These are phyloP conservation scores for Apiospora koreana DNA, from an alignment of 2,329 filamentous ascomycete species.

Conservation along the genomic window DNA sequence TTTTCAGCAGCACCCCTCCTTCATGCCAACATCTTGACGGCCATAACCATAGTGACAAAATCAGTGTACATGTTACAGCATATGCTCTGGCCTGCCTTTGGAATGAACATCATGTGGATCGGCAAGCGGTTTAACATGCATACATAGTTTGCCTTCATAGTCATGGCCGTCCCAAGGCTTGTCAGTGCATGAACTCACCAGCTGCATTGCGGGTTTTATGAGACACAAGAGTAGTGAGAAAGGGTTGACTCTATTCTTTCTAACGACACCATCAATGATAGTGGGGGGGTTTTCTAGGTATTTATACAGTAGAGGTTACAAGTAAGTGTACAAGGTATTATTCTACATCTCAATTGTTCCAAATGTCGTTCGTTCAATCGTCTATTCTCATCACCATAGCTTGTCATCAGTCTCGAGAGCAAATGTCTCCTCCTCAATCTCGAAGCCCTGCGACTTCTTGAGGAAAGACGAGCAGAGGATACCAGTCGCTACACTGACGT, in stretches of 20 bases:
- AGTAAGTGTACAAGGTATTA: background rate
- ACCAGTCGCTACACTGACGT: conserved; percentile 86
- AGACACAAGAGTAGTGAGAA: background rate
- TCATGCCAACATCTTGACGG: too few relatives aligned
- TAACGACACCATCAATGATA: background rate
- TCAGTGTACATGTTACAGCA: too few relatives aligned
- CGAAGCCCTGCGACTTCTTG: conserved; percentile 27
- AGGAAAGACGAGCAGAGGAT: conserved; percentile 73
- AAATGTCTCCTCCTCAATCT: background rate
- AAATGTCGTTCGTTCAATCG: background rate
- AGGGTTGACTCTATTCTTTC: background rate
- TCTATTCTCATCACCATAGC: conserved; percentile 10
- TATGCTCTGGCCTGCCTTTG: too few relatives aligned
- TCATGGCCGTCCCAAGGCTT: background rate
- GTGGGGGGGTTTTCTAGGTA: background rate
- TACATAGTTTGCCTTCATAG: background rate
- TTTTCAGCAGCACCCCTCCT: too few relatives aligned
- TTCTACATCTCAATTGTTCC: background rate
- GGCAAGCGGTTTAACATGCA: background rate
- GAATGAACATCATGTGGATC: too few relatives aligned
- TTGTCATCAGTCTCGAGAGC: background rate
- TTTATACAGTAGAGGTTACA: conserved; percentile 1
- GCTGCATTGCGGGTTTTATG: background rate
- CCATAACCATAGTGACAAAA: too few relatives aligned
- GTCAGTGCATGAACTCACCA: background rate